phyloP scores from a whole-genome alignment of 352 stramenopile species.

The Globisporangium carolinianum region DNA sequence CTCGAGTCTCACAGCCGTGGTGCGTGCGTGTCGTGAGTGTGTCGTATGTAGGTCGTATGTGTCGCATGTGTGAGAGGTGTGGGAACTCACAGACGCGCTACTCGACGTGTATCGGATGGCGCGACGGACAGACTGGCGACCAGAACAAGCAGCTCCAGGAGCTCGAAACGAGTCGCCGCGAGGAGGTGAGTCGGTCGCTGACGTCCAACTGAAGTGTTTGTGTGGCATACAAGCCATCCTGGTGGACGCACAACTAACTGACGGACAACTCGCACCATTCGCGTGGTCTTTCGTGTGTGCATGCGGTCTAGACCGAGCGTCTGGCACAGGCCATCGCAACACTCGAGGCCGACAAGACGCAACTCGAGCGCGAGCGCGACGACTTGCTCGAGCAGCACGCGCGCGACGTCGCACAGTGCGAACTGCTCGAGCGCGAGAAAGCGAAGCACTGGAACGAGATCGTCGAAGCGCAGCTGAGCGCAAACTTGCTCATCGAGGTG shows the following conservation, averaged over 20 bases:
- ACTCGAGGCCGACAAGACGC: conserved; percentile 30
- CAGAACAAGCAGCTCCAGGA: conserved; percentile 65
- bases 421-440: conserved; percentile 53
- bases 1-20: conserved; percentile 51
- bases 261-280: too few species aligned
- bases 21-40: conserved; percentile 13
- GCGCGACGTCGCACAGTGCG: conserved; percentile 38
- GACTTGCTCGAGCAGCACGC: conserved; percentile 34
- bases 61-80: background rate
- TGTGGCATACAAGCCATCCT: background rate
- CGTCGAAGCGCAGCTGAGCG: conserved; percentile 57
- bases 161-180: conserved; percentile 27
- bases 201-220: too few species aligned
- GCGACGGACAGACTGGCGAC: conserved; percentile 30
- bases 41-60: background rate
- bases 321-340: conserved; percentile 23
- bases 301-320: conserved; percentile 17
- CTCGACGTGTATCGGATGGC: background rate
- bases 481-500: conserved; percentile 73
- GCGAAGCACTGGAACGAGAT: conserved; percentile 69
- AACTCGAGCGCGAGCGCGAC: conserved; percentile 31
- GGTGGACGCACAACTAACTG: background rate
- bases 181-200: conserved; percentile 24
- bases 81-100: background rate
- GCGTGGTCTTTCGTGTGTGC: background rate